Percentiles rank a stretch among this genome's conserved stretches.
Evolutionary conservation across 1,284 basidiomycete species (phyloP).

Genomic region (Tilletia indica): DNA sequence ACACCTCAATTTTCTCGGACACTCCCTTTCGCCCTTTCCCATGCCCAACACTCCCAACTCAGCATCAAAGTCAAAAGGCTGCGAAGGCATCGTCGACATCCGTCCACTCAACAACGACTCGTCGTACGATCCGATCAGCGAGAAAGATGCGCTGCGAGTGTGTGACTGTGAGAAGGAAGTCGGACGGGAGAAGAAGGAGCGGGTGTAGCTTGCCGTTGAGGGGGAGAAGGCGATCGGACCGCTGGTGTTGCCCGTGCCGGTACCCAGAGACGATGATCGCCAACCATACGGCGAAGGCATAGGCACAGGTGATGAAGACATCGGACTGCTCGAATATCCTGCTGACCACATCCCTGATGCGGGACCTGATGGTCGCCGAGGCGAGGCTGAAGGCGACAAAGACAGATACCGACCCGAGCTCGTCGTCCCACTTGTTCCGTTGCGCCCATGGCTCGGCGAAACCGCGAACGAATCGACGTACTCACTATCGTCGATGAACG

Average conservation of each 20-base stretch:
- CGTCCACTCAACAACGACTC: slow-evolving; percentile 55
- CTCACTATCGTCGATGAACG: too few relatives aligned
- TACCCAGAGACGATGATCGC: not conserved
- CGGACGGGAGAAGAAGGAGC: not conserved
- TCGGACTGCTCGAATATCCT: not conserved
- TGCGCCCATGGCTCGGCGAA: too few relatives aligned
- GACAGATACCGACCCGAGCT: not conserved
- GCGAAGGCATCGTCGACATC: slow-evolving; percentile 50
- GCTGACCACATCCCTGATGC: not conserved
- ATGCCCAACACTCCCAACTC: slow-evolving; percentile 55
- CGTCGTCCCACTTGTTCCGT: not conserved
- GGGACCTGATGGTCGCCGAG: not conserved
- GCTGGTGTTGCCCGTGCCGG: not conserved
- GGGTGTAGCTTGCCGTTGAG: not conserved
- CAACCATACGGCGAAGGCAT: not conserved
- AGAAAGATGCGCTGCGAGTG: slow-evolving; percentile 10
- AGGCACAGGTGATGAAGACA: not conserved
- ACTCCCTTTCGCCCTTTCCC: slow-evolving; percentile 34
- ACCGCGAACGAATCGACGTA: too few relatives aligned
- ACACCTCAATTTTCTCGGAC: slow-evolving; percentile 34
- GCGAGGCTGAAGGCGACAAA: not conserved
- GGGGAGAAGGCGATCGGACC: not conserved
- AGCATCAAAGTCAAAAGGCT: slow-evolving; percentile 54
- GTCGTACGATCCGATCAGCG: slow-evolving; percentile 56
- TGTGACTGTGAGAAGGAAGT: not conserved